A percentile compares a stretch with the other conserved stretches of the same genome.
These are phyloP conservation scores for Melastoma candidum DNA, from an alignment of 441 rosid genomes.

Conservation along the genomic window DNA sequence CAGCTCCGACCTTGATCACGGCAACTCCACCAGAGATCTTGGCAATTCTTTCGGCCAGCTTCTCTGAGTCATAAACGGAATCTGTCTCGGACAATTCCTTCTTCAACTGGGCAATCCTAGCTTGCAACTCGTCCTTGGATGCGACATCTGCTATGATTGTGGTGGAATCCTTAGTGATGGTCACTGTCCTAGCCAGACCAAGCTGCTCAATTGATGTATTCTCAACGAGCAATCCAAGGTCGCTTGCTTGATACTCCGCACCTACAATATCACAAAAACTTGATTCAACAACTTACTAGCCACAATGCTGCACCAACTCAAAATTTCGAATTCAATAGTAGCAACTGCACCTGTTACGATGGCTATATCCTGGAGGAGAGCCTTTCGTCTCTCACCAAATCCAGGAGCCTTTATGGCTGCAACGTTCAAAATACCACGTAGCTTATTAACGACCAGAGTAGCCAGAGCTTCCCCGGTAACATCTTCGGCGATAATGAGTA, in stretches of 20 bases:
- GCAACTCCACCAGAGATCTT: slow-evolving; percentile 94
- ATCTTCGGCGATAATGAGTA: slow-evolving; percentile 93
- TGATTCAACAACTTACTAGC: no score
- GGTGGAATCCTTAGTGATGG: slow-evolving; percentile 63
- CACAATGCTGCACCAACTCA: background rate
- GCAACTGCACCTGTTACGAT: slow-evolving; percentile 55
- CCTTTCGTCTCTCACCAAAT: slow-evolving; percentile 88
- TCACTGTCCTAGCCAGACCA: slow-evolving; percentile 74
- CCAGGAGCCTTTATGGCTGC: slow-evolving; percentile 92
- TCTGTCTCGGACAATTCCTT: slow-evolving; percentile 81
- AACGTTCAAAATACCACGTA: slow-evolving; percentile 78
- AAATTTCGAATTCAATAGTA: background rate
- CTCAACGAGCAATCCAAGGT: slow-evolving; percentile 70
- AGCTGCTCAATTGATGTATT: slow-evolving; percentile 70
- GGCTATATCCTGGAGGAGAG: slow-evolving; percentile 88
- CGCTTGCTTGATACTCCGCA: slow-evolving; percentile 85
- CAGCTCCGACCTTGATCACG: slow-evolving; percentile 92
- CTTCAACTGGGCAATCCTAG: slow-evolving; percentile 70
- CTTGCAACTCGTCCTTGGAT: slow-evolving; percentile 82
- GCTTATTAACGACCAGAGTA: slow-evolving; percentile 87
- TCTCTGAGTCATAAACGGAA: slow-evolving; percentile 73
- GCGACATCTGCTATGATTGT: slow-evolving; percentile 91
- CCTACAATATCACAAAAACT: slow-evolving; percentile 32
- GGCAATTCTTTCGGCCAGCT: slow-evolving; percentile 90
- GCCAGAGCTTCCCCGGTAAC: slow-evolving; percentile 88